Base-by-base conservation (phyloP, 306 rosid genomes). In the Cicer bijugum region DNA sequence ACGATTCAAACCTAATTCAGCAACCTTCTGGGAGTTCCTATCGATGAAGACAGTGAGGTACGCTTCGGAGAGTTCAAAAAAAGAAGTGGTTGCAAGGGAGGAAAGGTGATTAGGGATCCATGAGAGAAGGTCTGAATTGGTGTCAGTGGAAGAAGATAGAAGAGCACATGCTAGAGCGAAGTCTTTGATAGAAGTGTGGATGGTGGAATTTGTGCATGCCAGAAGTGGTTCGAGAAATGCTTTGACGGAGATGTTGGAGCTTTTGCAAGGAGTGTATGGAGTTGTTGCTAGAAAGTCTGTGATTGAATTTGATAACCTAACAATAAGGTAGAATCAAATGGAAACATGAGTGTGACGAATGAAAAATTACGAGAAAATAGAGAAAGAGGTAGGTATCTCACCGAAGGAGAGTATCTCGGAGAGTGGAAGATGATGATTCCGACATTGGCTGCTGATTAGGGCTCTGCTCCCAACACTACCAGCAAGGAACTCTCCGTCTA, bases 161-260 rank as follows among this genome's bases (percentile, higher is more conserved):
- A 91, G 76, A 47, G 97, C 90, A 40, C 92, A 91, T 0, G 92
- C 97, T 43, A 94, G 77, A 60, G 87, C 11, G 57, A 94, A 89
- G 67, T 89, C 90, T 58, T 66, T 86, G 78, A 94, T 60, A 63
- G 90, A 73, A 64, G 83, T 12, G 57, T 61, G 69, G 73, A 66
- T 8, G 59, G 63, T 23, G 46, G 88, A 61, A 17, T 55, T 74
- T 33, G 38, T 70, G 48, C 16, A 53, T 6, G 79, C 33, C 47
- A 91, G 89, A 72, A 93, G 97, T 42, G 87, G 52, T 66, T 85
- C 84, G 48, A 93, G 84, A 50, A 88, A 28, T 70, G 90, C 72
- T 88, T 84, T 87, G 50, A 80, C 84, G 65, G 97, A 86, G 67
- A 88, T 62, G 70, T 61, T 50, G 79, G 86, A 61, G 55, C 71